phyloP scores from a whole-genome alignment of 768 basidiomycete species.

The Leccinellum rugosiceps region DNA sequence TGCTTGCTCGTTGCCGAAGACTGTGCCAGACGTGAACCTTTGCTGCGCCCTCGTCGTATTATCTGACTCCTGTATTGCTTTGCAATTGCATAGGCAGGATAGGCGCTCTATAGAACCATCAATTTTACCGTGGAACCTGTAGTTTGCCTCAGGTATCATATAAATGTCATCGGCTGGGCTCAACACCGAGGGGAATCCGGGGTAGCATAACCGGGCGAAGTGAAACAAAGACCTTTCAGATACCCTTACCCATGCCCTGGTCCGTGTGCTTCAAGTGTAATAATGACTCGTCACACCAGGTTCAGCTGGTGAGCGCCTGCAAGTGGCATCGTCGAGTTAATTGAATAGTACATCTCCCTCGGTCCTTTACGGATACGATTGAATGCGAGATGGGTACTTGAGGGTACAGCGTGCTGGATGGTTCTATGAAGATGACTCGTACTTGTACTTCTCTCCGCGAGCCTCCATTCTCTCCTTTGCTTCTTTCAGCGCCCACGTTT shows the following conservation, averaged over 20 bases:
- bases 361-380: not conserved
- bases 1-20: not conserved
- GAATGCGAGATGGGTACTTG: conserved; percentile 2
- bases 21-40: not conserved
- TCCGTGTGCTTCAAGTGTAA: not conserved
- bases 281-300: not conserved
- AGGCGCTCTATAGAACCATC: not conserved
- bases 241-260: not conserved
- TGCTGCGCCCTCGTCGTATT: not conserved
- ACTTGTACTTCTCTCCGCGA: conserved; percentile 86
- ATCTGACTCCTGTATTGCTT: not conserved
- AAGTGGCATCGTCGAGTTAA: not conserved
- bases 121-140: not conserved
- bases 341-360: not conserved
- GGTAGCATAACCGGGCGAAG: not conserved
- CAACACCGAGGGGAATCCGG: not conserved
- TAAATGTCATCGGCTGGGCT: not conserved
- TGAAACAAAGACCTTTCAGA: not conserved
- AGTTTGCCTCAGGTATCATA: not conserved
- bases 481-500: conserved; percentile 89
- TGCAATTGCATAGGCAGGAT: not conserved
- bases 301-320: not conserved
- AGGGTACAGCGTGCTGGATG: not conserved
- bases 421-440: conserved; percentile 52
- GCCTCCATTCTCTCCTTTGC: conserved; percentile 90